Percentiles rank a stretch among this genome's conserved stretches.
Conservation (phyloP, 2,329 filamentous ascomycete genomes). For the Cladosporium oxysporum region DNA sequence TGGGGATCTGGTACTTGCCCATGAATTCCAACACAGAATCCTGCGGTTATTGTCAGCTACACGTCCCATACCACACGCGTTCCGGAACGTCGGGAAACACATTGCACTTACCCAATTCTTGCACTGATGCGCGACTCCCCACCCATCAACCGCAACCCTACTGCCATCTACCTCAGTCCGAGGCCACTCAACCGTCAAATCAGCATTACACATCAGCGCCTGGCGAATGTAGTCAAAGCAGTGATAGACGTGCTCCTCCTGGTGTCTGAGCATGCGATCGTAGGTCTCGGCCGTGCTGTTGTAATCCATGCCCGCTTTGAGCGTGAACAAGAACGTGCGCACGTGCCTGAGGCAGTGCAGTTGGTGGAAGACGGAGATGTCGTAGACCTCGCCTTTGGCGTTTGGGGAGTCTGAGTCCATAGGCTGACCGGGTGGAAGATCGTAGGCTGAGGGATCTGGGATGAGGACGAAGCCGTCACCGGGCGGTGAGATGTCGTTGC, state of each 20-base stretch:
- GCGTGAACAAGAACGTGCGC: conserved; percentile 31
- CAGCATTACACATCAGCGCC: conserved; percentile 32
- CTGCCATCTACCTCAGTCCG: conserved; percentile 32
- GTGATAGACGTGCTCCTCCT: conserved; percentile 33
- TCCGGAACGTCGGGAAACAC: background rate
- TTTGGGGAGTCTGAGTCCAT: conserved; percentile 23
- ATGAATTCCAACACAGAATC: conserved; percentile 25
- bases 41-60: background rate
- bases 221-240: conserved; percentile 37
- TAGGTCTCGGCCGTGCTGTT: conserved; percentile 26
- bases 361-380: conserved; percentile 40
- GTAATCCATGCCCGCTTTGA: conserved; percentile 28
- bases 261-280: conserved; percentile 26
- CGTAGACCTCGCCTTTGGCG: conserved; percentile 32
- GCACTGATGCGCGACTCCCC: conserved; percentile 36
- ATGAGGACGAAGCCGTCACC: conserved; percentile 40
- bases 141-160: conserved; percentile 39
- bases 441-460: conserved; percentile 26
- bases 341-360: conserved; percentile 39
- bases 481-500: conserved; percentile 28
- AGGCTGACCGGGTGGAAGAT: conserved; percentile 34
- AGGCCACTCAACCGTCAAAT: conserved; percentile 37
- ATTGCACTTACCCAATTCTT: conserved; percentile 32
- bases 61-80: background rate
- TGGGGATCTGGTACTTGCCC: conserved; percentile 22